Base-by-base conservation (phyloP, 495 filamentous ascomycete species). In the Lichenothelia convexa region DNA sequence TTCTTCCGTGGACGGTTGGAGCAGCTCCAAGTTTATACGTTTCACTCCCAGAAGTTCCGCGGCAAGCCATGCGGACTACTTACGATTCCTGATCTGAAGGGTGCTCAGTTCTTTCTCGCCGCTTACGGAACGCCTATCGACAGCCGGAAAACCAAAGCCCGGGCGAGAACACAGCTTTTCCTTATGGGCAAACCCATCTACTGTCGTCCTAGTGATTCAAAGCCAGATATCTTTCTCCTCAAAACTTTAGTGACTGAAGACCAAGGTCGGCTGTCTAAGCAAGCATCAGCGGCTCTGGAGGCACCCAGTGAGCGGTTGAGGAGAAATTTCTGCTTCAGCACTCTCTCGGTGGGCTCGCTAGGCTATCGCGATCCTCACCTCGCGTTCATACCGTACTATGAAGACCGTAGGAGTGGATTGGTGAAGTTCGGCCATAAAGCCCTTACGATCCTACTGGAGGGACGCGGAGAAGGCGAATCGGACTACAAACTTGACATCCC, bases 381-480 rank as follows among this genome's bases (percentile, higher is more conserved):
- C 17, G 35, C 29, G 17, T 50, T 47, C 24, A 23, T 22, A 9
- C 32, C 20, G 8, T 34, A 50, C 31, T 53, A 22, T 21, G 5
- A 22, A 16, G 35, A 44, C 17, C 6, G 3, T 1, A 33, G 37
- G 18, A 15, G 15, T 3, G 50, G 47, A n/a, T 36, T 5, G 13
- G 21, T 53, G 16, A 42, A 24, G 3, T 42, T 53, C 32, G 50
- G 46, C 5, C 24, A 34, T 1, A 43, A 38, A 15, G 34, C 38
- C 15, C 39, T 44, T 13, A 32, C 39, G 11, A 36, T 53, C 3
- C 19, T 45, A 2, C 41, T 53, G 1, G 9, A 33, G 9, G 24
- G 27, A 5, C 13, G 23, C 6, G n/a, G 13, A 11, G 16, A 17
- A 2, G 4, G 31, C 2, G 5, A 36, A 5, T 35, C 40, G 9